phyloP scores from a whole-genome alignment of 345 rosid genomes.

The Physaria fendleri region DNA sequence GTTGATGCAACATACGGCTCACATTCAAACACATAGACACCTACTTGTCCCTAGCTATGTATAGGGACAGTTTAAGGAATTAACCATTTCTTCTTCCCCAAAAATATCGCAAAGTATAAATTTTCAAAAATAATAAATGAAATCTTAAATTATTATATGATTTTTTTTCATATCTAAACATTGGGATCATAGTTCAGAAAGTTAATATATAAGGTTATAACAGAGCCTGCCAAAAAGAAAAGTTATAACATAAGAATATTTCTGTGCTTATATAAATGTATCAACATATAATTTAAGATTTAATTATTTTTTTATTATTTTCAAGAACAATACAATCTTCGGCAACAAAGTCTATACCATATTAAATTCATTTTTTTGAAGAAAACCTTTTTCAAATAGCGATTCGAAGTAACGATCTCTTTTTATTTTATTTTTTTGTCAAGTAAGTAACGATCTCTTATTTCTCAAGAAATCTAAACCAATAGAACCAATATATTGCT shows the following conservation, averaged over 20 bases:
- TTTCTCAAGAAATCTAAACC: too few relatives aligned
- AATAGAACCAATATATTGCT: too few relatives aligned
- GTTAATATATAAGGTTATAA: neutral
- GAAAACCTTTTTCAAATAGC: too few relatives aligned
- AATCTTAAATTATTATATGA: too few relatives aligned
- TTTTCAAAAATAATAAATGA: neutral
- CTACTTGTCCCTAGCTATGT: neutral
- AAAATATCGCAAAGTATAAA: neutral
- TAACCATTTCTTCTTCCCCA: neutral
- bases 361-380: too few relatives aligned
- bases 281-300: neutral
- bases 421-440: too few relatives aligned
- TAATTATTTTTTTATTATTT: neutral
- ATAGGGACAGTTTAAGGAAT: neutral
- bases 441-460: too few relatives aligned
- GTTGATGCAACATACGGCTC: conserved; percentile 15
- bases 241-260: too few relatives aligned
- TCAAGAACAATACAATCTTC: too few relatives aligned
- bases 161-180: neutral
- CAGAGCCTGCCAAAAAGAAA: too few relatives aligned
- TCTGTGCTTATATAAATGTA: neutral
- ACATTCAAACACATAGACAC: conserved; percentile 12
- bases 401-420: too few relatives aligned
- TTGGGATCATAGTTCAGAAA: neutral
- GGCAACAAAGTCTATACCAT: too few relatives aligned